Conservation (phyloP, 2,329 filamentous ascomycete genomes). For the Nakataea oryzae region DNA sequence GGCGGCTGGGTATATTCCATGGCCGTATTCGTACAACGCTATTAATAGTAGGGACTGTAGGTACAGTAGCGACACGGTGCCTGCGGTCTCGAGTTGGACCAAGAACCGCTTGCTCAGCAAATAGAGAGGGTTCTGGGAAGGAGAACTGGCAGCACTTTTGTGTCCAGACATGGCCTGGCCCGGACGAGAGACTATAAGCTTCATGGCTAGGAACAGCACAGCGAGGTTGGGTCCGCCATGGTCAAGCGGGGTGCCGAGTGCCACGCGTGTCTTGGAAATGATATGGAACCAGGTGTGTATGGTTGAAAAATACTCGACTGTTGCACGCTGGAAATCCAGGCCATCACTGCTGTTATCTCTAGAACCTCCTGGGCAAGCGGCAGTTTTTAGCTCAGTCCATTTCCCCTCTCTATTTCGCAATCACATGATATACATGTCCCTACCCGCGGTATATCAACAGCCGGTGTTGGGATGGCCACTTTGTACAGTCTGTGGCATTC, state of each 20-base stretch:
- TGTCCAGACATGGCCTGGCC: neutral
- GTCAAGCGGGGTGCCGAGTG: slow-evolving; percentile 27
- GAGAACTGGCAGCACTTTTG: neutral
- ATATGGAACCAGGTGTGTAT: slow-evolving; percentile 37
- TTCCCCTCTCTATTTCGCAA: neutral
- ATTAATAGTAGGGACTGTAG: slow-evolving; percentile 35
- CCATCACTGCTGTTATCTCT: slow-evolving; percentile 21
- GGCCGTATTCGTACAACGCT: slow-evolving; percentile 35
- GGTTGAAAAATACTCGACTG: slow-evolving; percentile 29
- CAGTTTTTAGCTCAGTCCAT: neutral
- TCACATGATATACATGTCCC: slow-evolving; percentile 10
- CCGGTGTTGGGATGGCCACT: slow-evolving; percentile 25
- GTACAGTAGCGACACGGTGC: slow-evolving; percentile 28
- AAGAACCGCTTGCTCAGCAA: slow-evolving; percentile 30
- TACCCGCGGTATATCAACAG: slow-evolving; percentile 25
- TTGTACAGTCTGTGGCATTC: slow-evolving; percentile 24
- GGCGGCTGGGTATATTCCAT: slow-evolving; percentile 37
- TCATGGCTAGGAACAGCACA: slow-evolving; percentile 37
- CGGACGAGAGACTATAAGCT: slow-evolving; percentile 24
- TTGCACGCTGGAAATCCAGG: slow-evolving; percentile 22
- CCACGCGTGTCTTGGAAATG: slow-evolving; percentile 33
- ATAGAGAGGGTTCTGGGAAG: slow-evolving; percentile 22
- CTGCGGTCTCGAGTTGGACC: slow-evolving; percentile 27
- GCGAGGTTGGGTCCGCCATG: slow-evolving; percentile 34
- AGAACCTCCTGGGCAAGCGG: slow-evolving; percentile 21